These are phyloP conservation scores for Metroxylon sagu DNA, from an alignment of 176 grass and related monocot genomes.

Conservation along the genomic window DNA sequence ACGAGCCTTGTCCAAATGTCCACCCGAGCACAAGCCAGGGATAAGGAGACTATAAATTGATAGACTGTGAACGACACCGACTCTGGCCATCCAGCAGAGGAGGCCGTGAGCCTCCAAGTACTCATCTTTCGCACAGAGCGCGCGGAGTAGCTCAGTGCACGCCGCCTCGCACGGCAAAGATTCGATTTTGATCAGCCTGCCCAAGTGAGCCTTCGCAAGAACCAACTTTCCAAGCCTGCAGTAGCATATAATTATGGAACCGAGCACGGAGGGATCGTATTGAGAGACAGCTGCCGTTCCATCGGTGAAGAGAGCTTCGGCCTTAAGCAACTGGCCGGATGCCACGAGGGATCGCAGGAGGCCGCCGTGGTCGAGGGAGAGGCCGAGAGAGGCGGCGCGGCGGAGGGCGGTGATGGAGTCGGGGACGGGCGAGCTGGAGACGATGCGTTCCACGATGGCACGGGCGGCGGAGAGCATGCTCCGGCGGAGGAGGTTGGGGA, in stretches of 20 bases:
- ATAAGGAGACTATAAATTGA: slow-evolving; percentile 5
- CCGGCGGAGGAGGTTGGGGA: slow-evolving; percentile 8
- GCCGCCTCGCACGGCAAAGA: slow-evolving; percentile 14
- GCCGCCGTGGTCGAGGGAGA: background rate
- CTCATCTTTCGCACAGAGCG: slow-evolving; percentile 5
- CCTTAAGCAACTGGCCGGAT: slow-evolving; percentile 2
- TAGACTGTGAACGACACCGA: background rate
- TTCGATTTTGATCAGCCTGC: slow-evolving; percentile 18
- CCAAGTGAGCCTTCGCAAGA: slow-evolving; percentile 2
- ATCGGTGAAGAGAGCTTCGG: slow-evolving; percentile 9
- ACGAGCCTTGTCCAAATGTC: slow-evolving; percentile 11
- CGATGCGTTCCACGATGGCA: background rate
- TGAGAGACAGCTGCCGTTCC: background rate
- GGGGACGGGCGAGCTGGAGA: background rate
- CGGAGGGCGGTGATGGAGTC: too few species aligned
- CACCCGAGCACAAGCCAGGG: slow-evolving; percentile 8
- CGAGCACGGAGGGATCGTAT: slow-evolving; percentile 10
- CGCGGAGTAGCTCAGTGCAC: background rate
- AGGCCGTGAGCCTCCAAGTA: slow-evolving; percentile 18
- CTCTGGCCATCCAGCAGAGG: slow-evolving; percentile 11
- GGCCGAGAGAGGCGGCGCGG: slow-evolving; percentile 5
- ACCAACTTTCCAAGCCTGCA: slow-evolving; percentile 12
- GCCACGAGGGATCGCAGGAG: slow-evolving; percentile 4
- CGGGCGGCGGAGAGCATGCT: background rate
- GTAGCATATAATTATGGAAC: slow-evolving; percentile 13